A percentile compares a stretch with the other conserved stretches of the same genome.
Evolutionary conservation across 164 flowering plant genomes (phyloP).

Genomic region (Nymphaea colorata): DNA sequence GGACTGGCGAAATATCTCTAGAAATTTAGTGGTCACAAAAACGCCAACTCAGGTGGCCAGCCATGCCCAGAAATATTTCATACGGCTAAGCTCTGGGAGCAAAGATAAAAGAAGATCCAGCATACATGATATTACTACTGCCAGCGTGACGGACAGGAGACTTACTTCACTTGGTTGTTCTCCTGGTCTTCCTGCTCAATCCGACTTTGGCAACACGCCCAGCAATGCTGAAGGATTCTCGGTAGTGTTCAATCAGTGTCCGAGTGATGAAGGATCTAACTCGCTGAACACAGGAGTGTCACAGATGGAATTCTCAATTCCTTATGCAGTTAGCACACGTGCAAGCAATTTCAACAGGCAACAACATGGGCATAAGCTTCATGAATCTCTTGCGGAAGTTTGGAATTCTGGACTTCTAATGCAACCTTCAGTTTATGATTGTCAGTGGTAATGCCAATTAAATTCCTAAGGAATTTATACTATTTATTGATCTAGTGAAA

Average conservation of each 20-base stretch:
- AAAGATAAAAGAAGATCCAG: constrained; percentile 73
- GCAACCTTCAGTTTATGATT: neutral
- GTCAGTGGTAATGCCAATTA: neutral
- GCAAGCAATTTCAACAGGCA: constrained; percentile 12
- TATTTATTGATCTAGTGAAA: no score
- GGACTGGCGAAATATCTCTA: constrained; percentile 74
- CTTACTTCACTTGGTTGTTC: constrained; percentile 24
- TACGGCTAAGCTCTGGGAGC: constrained; percentile 52
- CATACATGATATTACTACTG: constrained; percentile 75
- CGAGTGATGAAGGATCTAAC: constrained; percentile 12
- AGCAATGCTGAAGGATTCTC: neutral
- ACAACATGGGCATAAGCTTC: constrained; percentile 18
- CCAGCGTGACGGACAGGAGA: constrained; percentile 29
- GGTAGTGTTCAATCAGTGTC: constrained; percentile 18
- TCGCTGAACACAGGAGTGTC: constrained; percentile 11
- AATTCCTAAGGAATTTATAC: neutral
- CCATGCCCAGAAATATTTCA: constrained; percentile 76
- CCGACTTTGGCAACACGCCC: constrained; percentile 7
- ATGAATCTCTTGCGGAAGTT: constrained; percentile 29
- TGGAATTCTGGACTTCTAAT: constrained; percentile 1
- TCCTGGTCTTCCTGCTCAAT: constrained; percentile 16
- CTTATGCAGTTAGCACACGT: constrained; percentile 5
- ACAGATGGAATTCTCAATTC: constrained; percentile 14
- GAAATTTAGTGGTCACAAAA: constrained; percentile 57
- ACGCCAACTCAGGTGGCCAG: constrained; percentile 82